Evolutionary conservation across 352 stramenopile species (phyloP), one percentile per base, ranked within the genome.

Genomic region (Pythium coloratum): DNA sequence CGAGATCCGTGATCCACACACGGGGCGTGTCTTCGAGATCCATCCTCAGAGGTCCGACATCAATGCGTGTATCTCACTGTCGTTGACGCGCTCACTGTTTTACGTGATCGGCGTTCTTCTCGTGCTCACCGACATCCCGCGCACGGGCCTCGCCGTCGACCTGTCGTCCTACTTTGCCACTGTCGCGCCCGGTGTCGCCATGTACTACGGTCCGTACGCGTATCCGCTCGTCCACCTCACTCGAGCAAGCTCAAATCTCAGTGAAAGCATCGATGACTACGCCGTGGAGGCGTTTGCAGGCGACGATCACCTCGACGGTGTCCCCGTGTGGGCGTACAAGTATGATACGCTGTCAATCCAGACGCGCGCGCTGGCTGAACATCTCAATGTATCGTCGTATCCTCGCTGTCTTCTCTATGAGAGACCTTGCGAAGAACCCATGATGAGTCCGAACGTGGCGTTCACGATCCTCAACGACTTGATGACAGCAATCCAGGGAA

Each of bases 181-280:
- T 7, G 65, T 71, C 6, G 72, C 73, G 30, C 79, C 79, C 0
- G 66, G 58, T 38, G 71, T 69, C 5, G 67, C 55, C 1, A 63
- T 77, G 30, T 69, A 59, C 28, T 90, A 82, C 34, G 81, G 77
- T 7, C 79, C 77, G 7, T 86, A 80, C 51, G 60, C 69, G n/a
- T 86, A 88, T 49, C 73, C 70, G 0, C 57, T 88, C 18, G 60
- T 57, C 5, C 79, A 86, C 18, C 68, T 84, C 24, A 24, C 20
- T 24, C 20, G 20, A 24, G 20, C 20, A 24, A 24, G 20, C 20
- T 24, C 20, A 69, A 68, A 59, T 24, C 58, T 32, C 9, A 14
- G 33, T 1, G 62, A 0, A 12, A 14, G 8, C 8, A 44, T 12
- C 6, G n/a, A 2, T 9, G 5, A 2, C 20, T 14, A 46, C 1